Base-by-base conservation (phyloP, 768 basidiomycete genomes). In the Pleurotus pulmonarius region DNA sequence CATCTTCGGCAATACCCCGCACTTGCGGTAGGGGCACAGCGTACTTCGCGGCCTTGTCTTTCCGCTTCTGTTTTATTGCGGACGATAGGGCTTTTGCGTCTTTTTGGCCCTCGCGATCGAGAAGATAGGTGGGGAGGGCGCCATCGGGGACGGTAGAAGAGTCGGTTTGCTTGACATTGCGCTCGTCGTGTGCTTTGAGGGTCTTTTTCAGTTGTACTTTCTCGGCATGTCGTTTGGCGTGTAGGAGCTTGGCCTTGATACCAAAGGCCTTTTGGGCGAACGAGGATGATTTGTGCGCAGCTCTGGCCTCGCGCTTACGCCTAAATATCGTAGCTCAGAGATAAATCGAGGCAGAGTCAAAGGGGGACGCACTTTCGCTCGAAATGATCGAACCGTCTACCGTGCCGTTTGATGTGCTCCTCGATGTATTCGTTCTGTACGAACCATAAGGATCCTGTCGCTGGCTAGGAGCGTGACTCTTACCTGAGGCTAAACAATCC, bases 131-230 rank as follows among this genome's bases (percentile, higher is more conserved):
- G 16, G 97, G 97, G 26, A 98, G 78, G 46, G 97, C 97, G 57
- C 88, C 93, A 56, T 98, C 94, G 38, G 91, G 90, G 40, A 87
- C 83, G 15, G 88, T 78, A 1, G 87, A 86, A 1, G 86, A 79
- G 69, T 96, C 94, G 45, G 92, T 82, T 67, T 95, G 90, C 75
- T 98, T 99, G 76, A 98, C 86, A 67, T 98, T 94, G 59, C 97
- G 89, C 72, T 98, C 96, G 74, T 99, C 97, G 76, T 99, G 97
- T 8, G 94, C 94, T 71, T 97, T 98, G 72, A 99, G 88, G n/a
- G 94, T 95, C 80, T 98, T 99, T 75, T 94, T 96, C 76, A 99
- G 89, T 67, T 94, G 93, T 45, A 99, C 93, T 76, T 98, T 99
- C 75, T 99, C 92, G 26, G 92, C 86, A 75, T 98, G 93, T 58